Conservation (phyloP, 192 early-diverging fungal species). For the Spinellus fusiger region DNA sequence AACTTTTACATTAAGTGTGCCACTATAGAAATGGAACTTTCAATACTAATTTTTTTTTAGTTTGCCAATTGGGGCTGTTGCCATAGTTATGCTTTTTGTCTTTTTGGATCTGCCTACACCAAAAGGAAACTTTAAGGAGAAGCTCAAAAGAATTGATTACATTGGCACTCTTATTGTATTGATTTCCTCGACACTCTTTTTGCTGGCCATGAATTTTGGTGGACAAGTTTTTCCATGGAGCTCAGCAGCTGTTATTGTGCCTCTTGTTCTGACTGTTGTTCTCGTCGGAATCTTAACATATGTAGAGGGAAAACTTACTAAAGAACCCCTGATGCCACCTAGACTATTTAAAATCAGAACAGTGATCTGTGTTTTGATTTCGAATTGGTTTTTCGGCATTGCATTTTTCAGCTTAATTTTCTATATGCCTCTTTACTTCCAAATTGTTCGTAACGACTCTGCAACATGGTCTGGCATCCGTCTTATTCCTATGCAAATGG, state of each 20-base stretch:
- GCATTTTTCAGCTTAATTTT: slow-evolving; percentile 29
- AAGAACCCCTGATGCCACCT: slow-evolving; percentile 60
- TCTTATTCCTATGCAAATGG: slow-evolving; percentile 33
- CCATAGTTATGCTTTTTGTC: slow-evolving; percentile 39
- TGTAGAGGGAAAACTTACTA: slow-evolving; percentile 46
- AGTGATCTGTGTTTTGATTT: slow-evolving; percentile 17
- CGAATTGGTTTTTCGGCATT: slow-evolving; percentile 35
- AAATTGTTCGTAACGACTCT: slow-evolving; percentile 62
- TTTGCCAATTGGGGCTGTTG: slow-evolving; percentile 33
- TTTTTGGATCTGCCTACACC: slow-evolving; percentile 25
- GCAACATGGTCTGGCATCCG: slow-evolving; percentile 37
- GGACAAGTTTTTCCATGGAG: slow-evolving; percentile 52
- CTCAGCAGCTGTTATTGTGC: slow-evolving; percentile 43
- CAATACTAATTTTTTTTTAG: slow-evolving; percentile 4
- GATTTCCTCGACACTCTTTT: slow-evolving; percentile 44
- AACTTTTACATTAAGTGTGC: slow-evolving; percentile 31
- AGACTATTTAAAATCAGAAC: slow-evolving; percentile 49
- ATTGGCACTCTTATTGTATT: slow-evolving; percentile 37
- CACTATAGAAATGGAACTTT: not conserved
- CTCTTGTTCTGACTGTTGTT: slow-evolving; percentile 37
- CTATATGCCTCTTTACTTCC: slow-evolving; percentile 33
- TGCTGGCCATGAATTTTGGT: slow-evolving; percentile 64
- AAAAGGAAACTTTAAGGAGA: slow-evolving; percentile 30
- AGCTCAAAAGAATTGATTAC: slow-evolving; percentile 58
- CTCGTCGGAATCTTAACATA: slow-evolving; percentile 34